Evolutionary conservation across 2,329 filamentous ascomycete genomes (phyloP), one percentile per base, ranked within the genome.

Genomic region (Sporothrix sp.): DNA sequence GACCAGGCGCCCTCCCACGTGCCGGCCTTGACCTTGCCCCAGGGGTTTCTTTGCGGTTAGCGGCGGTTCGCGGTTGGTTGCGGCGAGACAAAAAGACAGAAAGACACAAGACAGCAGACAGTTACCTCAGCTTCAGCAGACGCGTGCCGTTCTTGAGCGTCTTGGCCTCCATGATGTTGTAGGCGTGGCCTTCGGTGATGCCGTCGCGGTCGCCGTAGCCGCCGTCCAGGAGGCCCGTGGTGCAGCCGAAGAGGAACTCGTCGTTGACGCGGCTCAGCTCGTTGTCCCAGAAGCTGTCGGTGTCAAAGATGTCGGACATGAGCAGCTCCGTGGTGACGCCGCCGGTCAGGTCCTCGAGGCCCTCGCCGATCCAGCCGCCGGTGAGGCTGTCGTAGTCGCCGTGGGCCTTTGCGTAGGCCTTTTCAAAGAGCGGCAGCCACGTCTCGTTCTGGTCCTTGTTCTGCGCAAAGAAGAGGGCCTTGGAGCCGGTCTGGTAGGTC

Each of bases 1-100:
- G 72, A 73, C 86, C 87, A 93, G 2, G 85, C 73, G 1, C 87
- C 87, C 27, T 78, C 84, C 86, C 87, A 93, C 65, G 89, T 87
- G 28, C 78, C 79, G 56, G 81, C 80, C 66, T 90, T 86, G 21
- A 77, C 78, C 55, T 81, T 80, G 1, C 87, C 87, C 87, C 86
- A 93, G 0, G 87, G 87, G 58, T 93, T 93, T 56, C n/a, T n/a
- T n/a, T n/a, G n/a, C n/a, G n/a, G n/a, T n/a, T n/a, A n/a, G n/a
- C 63, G n/a, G n/a, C n/a, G n/a, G n/a, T n/a, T n/a, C n/a, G n/a
- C n/a, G n/a, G n/a, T n/a, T n/a, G n/a, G n/a, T n/a, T n/a, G n/a
- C n/a, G 27, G 35, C 23, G 16, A 39, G 27, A 37, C 16, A 44
- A 23, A 27, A 14, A 25, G 18, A 20, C n/a, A 20, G 33, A 32